Evolutionary conservation across 1,284 basidiomycete species (phyloP).

Genomic region (Malassezia globosa): DNA sequence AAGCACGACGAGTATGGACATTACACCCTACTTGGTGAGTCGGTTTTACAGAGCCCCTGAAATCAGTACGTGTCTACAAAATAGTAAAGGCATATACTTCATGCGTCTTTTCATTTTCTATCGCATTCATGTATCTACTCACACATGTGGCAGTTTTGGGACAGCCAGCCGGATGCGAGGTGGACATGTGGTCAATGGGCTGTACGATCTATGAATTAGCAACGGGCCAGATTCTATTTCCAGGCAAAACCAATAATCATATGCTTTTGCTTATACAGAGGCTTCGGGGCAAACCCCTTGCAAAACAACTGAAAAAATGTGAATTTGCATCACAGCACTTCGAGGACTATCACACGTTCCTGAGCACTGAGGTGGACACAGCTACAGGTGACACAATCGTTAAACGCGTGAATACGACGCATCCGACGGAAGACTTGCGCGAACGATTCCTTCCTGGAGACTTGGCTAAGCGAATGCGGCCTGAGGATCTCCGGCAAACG

Average conservation of each 20-base stretch:
- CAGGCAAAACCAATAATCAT: conserved; percentile 91
- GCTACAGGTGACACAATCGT: conserved; percentile 56
- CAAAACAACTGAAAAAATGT: conserved; percentile 85
- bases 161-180: conserved; percentile 78
- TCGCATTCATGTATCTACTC: no score
- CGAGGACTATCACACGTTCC: conserved; percentile 61
- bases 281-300: conserved; percentile 81
- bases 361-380: conserved; percentile 32
- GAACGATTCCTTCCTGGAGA: conserved; percentile 69
- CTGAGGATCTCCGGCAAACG: conserved; percentile 77
- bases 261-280: conserved; percentile 74
- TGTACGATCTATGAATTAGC: conserved; percentile 96
- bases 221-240: conserved; percentile 96
- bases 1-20: conserved; percentile 84
- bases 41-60: conserved; percentile 97
- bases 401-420: conserved; percentile 70
- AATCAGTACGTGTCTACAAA: conserved; percentile 63
- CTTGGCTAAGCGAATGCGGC: conserved; percentile 60
- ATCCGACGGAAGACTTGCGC: conserved; percentile 68
- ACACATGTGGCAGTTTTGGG: conserved; percentile 62
- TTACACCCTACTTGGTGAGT: conserved; percentile 94
- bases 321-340: conserved; percentile 86
- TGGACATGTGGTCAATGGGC: conserved; percentile 94
- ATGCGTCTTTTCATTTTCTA: conserved; percentile 6
- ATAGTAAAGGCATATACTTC: no score